Percentiles rank a stretch among this genome's conserved stretches.
phyloP scores from a whole-genome alignment of 2,329 filamentous ascomycete genomes.

The Neurospora crassa region DNA sequence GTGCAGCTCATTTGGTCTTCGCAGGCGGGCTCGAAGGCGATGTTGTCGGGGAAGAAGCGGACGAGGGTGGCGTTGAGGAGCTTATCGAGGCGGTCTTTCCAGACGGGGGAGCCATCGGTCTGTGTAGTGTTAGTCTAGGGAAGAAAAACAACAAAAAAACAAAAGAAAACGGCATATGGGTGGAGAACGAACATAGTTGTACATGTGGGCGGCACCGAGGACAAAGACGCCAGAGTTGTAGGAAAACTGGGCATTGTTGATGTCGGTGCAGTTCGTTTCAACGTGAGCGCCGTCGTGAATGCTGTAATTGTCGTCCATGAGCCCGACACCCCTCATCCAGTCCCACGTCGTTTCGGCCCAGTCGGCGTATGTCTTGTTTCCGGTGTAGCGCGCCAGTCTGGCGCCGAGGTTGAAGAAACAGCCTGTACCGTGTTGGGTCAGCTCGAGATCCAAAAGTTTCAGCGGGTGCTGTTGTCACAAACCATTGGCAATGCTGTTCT shows the following conservation, averaged over 20 bases:
- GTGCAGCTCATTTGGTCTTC: slow-evolving; percentile 52
- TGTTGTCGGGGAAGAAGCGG: slow-evolving; percentile 45
- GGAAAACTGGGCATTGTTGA: slow-evolving; percentile 54
- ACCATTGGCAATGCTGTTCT: slow-evolving; percentile 37
- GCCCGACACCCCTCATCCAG: slow-evolving; percentile 44
- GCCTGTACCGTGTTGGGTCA: slow-evolving; percentile 30
- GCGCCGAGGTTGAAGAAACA: slow-evolving; percentile 57
- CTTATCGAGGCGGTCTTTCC: slow-evolving; percentile 44
- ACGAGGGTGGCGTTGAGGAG: slow-evolving; percentile 39
- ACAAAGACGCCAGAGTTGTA: slow-evolving; percentile 56
- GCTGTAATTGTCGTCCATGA: slow-evolving; percentile 47
- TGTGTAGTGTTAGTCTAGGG: slow-evolving; percentile 15
- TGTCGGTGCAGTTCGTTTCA: slow-evolving; percentile 45
- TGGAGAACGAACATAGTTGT: slow-evolving; percentile 37
- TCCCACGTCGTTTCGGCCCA: slow-evolving; percentile 55
- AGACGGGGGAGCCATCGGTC: slow-evolving; percentile 42
- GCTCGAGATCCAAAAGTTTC: slow-evolving; percentile 38
- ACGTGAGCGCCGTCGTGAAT: slow-evolving; percentile 55
- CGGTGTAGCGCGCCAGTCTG: slow-evolving; percentile 63
- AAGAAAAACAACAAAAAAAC: no score
- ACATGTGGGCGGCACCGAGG: slow-evolving; percentile 58
- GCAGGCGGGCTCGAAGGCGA: slow-evolving; percentile 59
- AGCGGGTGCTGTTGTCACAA: slow-evolving; percentile 29
- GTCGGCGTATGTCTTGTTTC: slow-evolving; percentile 54
- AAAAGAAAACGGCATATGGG: no score